Evolutionary conservation across 192 early-diverging fungal species (phyloP).

Genomic region (Blastocladiella britannica): DNA sequence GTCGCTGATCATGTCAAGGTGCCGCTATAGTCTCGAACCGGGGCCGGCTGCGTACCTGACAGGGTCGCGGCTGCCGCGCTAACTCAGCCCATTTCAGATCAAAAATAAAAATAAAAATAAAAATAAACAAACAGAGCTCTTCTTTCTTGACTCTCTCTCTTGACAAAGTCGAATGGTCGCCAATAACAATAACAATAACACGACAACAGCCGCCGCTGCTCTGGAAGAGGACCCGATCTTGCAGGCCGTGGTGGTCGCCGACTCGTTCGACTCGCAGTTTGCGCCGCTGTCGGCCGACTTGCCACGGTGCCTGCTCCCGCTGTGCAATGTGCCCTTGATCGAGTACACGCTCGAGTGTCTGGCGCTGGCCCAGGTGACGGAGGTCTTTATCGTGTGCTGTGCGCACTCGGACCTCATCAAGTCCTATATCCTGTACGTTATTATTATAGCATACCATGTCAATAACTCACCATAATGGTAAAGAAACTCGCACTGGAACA

Average conservation of each 20-base stretch:
- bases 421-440: conserved; percentile 53
- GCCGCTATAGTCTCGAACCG: too few species aligned
- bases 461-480: too few species aligned
- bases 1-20: too few species aligned
- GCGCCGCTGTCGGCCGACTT: conserved; percentile 62
- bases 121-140: too few species aligned
- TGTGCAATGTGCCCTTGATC: conserved; percentile 88
- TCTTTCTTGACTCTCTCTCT: too few species aligned
- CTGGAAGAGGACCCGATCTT: conserved; percentile 43
- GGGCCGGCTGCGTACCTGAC: too few species aligned
- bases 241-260: conserved; percentile 81
- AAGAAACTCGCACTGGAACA: conserved; percentile 51
- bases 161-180: conserved; percentile 16
- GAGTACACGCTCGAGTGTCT: conserved; percentile 91
- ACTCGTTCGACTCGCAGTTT: conserved; percentile 71
- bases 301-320: conserved; percentile 77
- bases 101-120: too few species aligned
- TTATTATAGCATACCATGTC: too few species aligned
- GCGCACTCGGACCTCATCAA: conserved; percentile 64
- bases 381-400: conserved; percentile 68
- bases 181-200: conserved; percentile 11
- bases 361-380: conserved; percentile 62
- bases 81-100: too few species aligned
- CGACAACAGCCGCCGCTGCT: too few species aligned
- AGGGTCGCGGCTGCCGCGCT: too few species aligned